Conservation (phyloP, 345 rosid species). For the Geranium rotundifolium region DNA sequence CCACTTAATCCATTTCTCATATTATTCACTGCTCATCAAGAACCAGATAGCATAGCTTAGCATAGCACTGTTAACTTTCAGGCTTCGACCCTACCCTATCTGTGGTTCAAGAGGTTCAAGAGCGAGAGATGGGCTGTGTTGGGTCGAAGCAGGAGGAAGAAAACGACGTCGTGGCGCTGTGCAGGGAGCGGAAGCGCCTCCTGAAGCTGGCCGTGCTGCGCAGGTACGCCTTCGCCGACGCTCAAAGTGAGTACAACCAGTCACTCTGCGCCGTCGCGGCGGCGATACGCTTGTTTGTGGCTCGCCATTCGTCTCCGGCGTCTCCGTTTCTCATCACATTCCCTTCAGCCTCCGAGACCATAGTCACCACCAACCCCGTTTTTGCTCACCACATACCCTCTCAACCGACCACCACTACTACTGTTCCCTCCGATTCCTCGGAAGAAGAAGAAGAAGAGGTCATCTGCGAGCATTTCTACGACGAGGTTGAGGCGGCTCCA, state of each 20-base stretch:
- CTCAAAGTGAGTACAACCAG: constrained; percentile 57
- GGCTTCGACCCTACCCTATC: no score
- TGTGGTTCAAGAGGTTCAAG: no score
- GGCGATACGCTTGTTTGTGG: constrained; percentile 59
- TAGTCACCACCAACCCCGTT: constrained; percentile 33
- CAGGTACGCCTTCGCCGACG: constrained; percentile 49
- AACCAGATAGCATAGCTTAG: no score
- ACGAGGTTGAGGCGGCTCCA: no score
- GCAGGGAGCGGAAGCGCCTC: constrained; percentile 49
- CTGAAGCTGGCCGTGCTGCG: constrained; percentile 49
- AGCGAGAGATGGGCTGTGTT: constrained; percentile 50
- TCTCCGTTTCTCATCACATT: constrained; percentile 63
- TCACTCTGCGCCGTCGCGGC: constrained; percentile 58
- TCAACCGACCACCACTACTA: constrained; percentile 30
- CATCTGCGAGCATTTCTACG: no score
- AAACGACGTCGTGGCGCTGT: constrained; percentile 55
- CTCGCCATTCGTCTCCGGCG: constrained; percentile 51
- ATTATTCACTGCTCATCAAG: no score
- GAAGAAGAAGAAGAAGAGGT: constrained; percentile 14
- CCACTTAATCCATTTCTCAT: no score
- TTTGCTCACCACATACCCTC: constrained; percentile 41
- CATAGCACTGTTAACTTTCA: no score
- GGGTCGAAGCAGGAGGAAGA: constrained; percentile 59
- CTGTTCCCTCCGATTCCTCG: constrained; percentile 33
- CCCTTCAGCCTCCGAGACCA: constrained; percentile 24